Evolutionary conservation across 2,329 filamentous ascomycete genomes (phyloP).

Genomic region (Colletotrichum sp.): DNA sequence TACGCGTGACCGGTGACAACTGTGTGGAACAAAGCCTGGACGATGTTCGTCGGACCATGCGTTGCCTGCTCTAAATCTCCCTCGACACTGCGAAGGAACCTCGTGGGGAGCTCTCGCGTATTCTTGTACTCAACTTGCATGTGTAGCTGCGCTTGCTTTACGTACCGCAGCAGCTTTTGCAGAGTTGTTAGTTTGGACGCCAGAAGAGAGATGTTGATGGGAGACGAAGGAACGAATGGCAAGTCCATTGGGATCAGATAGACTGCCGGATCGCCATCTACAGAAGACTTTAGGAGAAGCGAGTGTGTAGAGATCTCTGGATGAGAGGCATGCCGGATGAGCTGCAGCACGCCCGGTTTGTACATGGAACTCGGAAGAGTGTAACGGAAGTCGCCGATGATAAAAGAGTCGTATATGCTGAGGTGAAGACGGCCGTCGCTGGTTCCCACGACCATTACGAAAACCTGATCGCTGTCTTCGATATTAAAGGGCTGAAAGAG

Average conservation of each 20-base stretch:
- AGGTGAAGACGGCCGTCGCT: slow-evolving; percentile 74
- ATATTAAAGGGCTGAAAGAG: slow-evolving; percentile 68
- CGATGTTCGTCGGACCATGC: slow-evolving; percentile 64
- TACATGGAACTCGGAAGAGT: slow-evolving; percentile 36
- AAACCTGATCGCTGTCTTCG: slow-evolving; percentile 74
- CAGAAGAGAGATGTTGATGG: slow-evolving; percentile 81
- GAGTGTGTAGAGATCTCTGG: slow-evolving; percentile 76
- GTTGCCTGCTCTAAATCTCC: slow-evolving; percentile 70
- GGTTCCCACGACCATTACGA: slow-evolving; percentile 78
- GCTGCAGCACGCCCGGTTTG: slow-evolving; percentile 35
- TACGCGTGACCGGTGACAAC: slow-evolving; percentile 84
- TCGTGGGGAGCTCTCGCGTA: slow-evolving; percentile 75
- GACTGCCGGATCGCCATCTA: slow-evolving; percentile 45
- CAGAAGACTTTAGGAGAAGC: slow-evolving; percentile 62
- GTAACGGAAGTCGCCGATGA: slow-evolving; percentile 70
- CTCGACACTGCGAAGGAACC: slow-evolving; percentile 79
- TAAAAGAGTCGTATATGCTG: slow-evolving; percentile 84
- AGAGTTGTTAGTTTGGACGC: slow-evolving; percentile 87
- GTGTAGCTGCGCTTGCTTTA: slow-evolving; percentile 79
- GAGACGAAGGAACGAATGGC: slow-evolving; percentile 79
- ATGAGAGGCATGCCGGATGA: slow-evolving; percentile 71
- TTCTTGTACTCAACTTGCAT: slow-evolving; percentile 85
- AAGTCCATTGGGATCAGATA: slow-evolving; percentile 80
- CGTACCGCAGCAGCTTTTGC: slow-evolving; percentile 84
- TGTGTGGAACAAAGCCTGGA: slow-evolving; percentile 81